These are phyloP conservation scores for Cerrena zonata DNA, from an alignment of 1,284 basidiomycete species.

Conservation along the genomic window DNA sequence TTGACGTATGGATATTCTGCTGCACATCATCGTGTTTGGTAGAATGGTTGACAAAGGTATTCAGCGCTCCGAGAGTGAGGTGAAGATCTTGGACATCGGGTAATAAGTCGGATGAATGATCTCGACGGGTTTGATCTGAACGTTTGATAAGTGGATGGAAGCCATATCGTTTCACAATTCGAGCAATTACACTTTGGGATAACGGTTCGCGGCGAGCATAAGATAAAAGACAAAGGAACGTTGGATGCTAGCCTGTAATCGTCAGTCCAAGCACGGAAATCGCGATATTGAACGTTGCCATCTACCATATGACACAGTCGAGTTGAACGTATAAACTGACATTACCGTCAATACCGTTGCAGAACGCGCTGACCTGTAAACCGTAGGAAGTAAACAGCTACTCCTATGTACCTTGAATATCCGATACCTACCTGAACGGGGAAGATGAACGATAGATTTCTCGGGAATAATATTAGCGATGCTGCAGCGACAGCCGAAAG, in stretches of 20 bases:
- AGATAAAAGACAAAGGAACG: too few species aligned
- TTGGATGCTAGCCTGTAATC: too few species aligned
- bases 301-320: constrained; percentile 73
- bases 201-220: too few species aligned
- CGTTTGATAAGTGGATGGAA: constrained; percentile 14
- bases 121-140: constrained; percentile 25
- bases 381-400: neutral
- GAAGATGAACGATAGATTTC: constrained; percentile 79
- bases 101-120: constrained; percentile 22
- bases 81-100: constrained; percentile 19
- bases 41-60: constrained; percentile 40
- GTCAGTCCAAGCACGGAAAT: constrained; percentile 83
- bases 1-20: constrained; percentile 38
- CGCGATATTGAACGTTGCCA: constrained; percentile 83
- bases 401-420: constrained; percentile 11
- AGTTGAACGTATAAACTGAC: constrained; percentile 84
- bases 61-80: constrained; percentile 28
- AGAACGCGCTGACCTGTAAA: constrained; percentile 80
- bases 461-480: constrained; percentile 71
- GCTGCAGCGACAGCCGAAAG: constrained; percentile 63
- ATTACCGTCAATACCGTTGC: constrained; percentile 77
- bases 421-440: constrained; percentile 94
- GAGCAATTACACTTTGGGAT: too few species aligned
- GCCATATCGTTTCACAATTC: too few species aligned
- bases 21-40: constrained; percentile 32